These are phyloP conservation scores for Phaeosphaeria sp. DNA, from an alignment of 2,329 filamentous ascomycete species.

Conservation along the genomic window DNA sequence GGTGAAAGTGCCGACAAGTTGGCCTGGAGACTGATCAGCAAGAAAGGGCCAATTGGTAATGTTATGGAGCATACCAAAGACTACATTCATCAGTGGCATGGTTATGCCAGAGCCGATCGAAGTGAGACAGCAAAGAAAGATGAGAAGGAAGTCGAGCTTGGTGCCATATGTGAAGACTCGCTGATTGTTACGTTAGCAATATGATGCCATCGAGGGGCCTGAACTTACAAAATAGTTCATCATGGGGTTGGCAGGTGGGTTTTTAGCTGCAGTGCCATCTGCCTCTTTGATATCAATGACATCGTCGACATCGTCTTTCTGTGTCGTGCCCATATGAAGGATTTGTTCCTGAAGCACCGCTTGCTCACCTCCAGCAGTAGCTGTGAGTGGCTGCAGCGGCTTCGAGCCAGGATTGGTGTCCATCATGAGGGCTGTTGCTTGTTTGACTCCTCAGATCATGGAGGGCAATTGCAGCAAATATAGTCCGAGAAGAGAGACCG, in stretches of 20 bases:
- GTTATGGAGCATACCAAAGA: constrained; percentile 56
- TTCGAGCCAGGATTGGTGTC: background rate
- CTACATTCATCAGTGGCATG: constrained; percentile 65
- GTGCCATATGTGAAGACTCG: constrained; percentile 46
- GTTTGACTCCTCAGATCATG: background rate
- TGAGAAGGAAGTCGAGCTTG: constrained; percentile 37
- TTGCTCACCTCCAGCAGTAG: constrained; percentile 6
- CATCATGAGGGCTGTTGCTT: constrained; percentile 1
- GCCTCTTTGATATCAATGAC: constrained; percentile 9
- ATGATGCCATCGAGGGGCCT: background rate
- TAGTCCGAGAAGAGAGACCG: background rate
- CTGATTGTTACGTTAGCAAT: constrained; percentile 15
- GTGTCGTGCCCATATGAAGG: constrained; percentile 1
- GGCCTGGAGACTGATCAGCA: constrained; percentile 39
- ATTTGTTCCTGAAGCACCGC: constrained; percentile 7
- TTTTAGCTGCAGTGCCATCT: constrained; percentile 14
- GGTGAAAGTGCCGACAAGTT: constrained; percentile 61
- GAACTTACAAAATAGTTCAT: constrained; percentile 44
- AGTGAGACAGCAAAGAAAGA: constrained; percentile 33
- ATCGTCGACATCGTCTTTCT: constrained; percentile 2
- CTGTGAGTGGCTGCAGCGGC: constrained; percentile 8
- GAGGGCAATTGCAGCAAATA: background rate
- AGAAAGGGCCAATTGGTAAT: constrained; percentile 11
- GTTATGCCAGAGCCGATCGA: constrained; percentile 45
- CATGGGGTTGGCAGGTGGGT: constrained; percentile 28